These are phyloP conservation scores for Tarenaya hassleriana DNA, from an alignment of 345 rosid genomes.

Conservation along the genomic window DNA sequence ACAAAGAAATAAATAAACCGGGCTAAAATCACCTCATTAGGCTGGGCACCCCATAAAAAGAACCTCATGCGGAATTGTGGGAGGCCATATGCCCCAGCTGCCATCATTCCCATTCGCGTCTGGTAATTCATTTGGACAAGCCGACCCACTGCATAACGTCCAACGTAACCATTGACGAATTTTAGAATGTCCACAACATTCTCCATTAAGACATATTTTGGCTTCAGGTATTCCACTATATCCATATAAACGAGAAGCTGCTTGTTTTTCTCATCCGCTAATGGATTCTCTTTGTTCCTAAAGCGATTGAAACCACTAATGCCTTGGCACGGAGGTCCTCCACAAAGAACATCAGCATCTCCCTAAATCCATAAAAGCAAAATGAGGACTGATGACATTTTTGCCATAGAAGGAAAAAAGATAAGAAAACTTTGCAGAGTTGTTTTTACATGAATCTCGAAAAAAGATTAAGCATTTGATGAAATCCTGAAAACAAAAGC, in stretches of 20 bases:
- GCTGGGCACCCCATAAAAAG: conserved; percentile 75
- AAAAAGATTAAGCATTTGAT: background rate
- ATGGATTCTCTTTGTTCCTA: conserved; percentile 42
- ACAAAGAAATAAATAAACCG: background rate
- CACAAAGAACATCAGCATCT: conserved; percentile 62
- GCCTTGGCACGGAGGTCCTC: conserved; percentile 92
- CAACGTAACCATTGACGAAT: conserved; percentile 48
- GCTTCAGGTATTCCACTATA: conserved; percentile 54
- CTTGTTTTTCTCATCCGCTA: conserved; percentile 54
- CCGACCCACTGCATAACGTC: conserved; percentile 63
- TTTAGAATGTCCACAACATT: conserved; percentile 69
- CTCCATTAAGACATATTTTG: conserved; percentile 70
- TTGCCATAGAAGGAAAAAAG: conserved; percentile 3
- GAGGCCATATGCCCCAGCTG: conserved; percentile 84
- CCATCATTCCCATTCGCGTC: conserved; percentile 71
- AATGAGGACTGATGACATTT: background rate
- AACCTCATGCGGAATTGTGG: conserved; percentile 72
- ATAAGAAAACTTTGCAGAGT: conserved; percentile 4
- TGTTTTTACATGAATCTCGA: background rate
- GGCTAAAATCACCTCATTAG: conserved; percentile 36
- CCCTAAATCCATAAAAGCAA: conserved; percentile 36
- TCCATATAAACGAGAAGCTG: conserved; percentile 64
- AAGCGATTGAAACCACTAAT: conserved; percentile 70
- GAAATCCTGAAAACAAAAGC: background rate
- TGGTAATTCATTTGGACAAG: conserved; percentile 65